These are phyloP conservation scores for Candolleomyces aberdarensis DNA, from an alignment of 768 basidiomycete species.

Conservation along the genomic window DNA sequence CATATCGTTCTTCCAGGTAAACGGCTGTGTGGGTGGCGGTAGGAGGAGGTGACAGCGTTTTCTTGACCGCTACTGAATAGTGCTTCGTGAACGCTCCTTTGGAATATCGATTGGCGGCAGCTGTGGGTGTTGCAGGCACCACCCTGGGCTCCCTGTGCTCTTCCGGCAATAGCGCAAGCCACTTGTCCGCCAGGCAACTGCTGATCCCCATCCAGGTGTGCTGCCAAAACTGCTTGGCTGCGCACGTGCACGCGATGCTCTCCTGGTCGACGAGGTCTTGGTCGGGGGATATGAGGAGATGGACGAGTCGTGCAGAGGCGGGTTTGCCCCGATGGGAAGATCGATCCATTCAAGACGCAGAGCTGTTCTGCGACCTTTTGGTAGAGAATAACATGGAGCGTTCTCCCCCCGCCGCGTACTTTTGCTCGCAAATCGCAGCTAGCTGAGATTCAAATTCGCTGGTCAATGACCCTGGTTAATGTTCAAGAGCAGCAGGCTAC, in stretches of 20 bases:
- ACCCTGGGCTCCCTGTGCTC: slow-evolving; percentile 21
- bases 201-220: slow-evolving; percentile 90
- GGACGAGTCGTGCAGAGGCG: slow-evolving; percentile 54
- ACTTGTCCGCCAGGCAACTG: slow-evolving; percentile 81
- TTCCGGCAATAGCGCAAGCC: slow-evolving; percentile 66
- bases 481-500: slow-evolving; percentile 13
- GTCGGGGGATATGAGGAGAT: slow-evolving; percentile 69
- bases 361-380: slow-evolving; percentile 69
- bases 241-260: slow-evolving; percentile 23
- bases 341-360: slow-evolving; percentile 62
- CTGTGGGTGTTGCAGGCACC: background rate
- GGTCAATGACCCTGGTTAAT: background rate
- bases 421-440: slow-evolving; percentile 68
- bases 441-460: slow-evolving; percentile 58
- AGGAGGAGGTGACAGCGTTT: slow-evolving; percentile 4
- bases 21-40: slow-evolving; percentile 48
- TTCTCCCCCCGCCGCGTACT: slow-evolving; percentile 72
- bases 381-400: slow-evolving; percentile 78
- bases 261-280: slow-evolving; percentile 31
- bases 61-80: slow-evolving; percentile 41
- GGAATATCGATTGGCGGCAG: background rate
- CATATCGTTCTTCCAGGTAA: slow-evolving; percentile 94
- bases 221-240: slow-evolving; percentile 94
- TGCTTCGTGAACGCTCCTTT: slow-evolving; percentile 51
- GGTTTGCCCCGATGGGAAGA: slow-evolving; percentile 40